These are phyloP conservation scores for Didymella keratinophila DNA, from an alignment of 2,329 filamentous ascomycete species.

Conservation along the genomic window DNA sequence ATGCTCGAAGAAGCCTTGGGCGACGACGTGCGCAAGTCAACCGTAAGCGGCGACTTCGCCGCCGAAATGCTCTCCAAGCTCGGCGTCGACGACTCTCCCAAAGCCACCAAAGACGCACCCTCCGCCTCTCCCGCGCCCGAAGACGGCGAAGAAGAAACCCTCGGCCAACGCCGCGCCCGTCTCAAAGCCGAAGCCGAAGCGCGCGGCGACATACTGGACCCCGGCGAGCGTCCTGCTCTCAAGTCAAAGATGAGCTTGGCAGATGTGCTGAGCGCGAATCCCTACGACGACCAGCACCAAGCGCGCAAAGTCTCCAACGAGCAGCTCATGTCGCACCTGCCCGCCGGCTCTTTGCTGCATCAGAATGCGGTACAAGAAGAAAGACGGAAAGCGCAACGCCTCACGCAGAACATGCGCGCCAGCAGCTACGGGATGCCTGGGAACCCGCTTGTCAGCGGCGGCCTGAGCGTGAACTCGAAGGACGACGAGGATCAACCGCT, in stretches of 20 bases:
- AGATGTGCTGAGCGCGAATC: conserved; percentile 66
- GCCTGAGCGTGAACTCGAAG: conserved; percentile 23
- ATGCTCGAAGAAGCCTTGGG: conserved; percentile 55
- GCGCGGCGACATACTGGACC: conserved; percentile 40
- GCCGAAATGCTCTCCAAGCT: conserved; percentile 68
- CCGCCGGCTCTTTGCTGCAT: conserved; percentile 53
- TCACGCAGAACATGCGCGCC: conserved; percentile 45
- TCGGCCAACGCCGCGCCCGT: conserved; percentile 77
- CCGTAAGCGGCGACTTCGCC: conserved; percentile 72
- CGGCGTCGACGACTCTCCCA: conserved; percentile 33
- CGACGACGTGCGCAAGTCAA: conserved; percentile 53
- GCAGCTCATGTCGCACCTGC: conserved; percentile 43
- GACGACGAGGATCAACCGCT: conserved; percentile 40
- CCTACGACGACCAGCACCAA: conserved; percentile 48
- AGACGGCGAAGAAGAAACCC: conserved; percentile 72
- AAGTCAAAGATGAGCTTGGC: conserved; percentile 64
- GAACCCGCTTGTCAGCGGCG: conserved; percentile 40
- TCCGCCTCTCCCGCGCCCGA: conserved; percentile 11
- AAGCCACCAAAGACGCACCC: not conserved
- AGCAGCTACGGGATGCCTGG: conserved; percentile 36
- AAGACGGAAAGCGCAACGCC: conserved; percentile 46
- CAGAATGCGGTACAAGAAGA: conserved; percentile 49
- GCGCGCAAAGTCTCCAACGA: conserved; percentile 50
- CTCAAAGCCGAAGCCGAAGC: conserved; percentile 75
- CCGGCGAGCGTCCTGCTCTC: conserved; percentile 46